Evolutionary conservation across 495 filamentous ascomycete species (phyloP).

Genomic region (Aspergillus bridgeri): DNA sequence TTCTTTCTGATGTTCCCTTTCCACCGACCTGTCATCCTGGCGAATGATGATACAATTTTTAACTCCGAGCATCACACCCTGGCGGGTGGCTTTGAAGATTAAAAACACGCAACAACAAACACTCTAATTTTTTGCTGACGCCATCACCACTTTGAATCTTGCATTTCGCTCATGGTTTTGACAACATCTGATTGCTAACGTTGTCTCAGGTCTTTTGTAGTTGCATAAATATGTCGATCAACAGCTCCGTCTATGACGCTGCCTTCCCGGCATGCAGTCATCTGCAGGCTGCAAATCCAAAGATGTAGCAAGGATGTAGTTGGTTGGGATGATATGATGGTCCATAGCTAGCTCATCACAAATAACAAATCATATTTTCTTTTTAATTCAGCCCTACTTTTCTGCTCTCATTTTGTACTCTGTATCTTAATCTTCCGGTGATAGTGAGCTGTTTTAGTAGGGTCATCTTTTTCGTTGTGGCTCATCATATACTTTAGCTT

Average conservation of each 20-base stretch:
- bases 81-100: slow-evolving; percentile 44
- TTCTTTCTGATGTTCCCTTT: neutral
- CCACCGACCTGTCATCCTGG: slow-evolving; percentile 13
- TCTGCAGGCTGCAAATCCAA: too few species aligned
- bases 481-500: too few species aligned
- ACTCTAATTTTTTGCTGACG: slow-evolving; percentile 66
- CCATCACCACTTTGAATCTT: slow-evolving; percentile 8
- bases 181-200: slow-evolving; percentile 26
- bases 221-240: neutral
- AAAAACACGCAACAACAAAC: slow-evolving; percentile 55
- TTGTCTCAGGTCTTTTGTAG: neutral
- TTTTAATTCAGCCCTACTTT: too few species aligned
- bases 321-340: neutral
- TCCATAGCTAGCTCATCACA: too few species aligned
- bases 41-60: slow-evolving; percentile 57
- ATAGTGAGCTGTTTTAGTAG: too few species aligned
- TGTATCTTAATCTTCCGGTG: too few species aligned
- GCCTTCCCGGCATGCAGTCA: too few species aligned
- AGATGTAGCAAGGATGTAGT: neutral
- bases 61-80: slow-evolving; percentile 46
- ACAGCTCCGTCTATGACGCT: neutral
- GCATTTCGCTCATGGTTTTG: neutral
- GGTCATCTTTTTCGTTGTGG: too few species aligned
- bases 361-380: too few species aligned
- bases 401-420: too few species aligned